A percentile compares a stretch with the other conserved stretches of the same genome.
Conservation (phyloP, 306 rosid genomes). For the Prunus mongolica region DNA sequence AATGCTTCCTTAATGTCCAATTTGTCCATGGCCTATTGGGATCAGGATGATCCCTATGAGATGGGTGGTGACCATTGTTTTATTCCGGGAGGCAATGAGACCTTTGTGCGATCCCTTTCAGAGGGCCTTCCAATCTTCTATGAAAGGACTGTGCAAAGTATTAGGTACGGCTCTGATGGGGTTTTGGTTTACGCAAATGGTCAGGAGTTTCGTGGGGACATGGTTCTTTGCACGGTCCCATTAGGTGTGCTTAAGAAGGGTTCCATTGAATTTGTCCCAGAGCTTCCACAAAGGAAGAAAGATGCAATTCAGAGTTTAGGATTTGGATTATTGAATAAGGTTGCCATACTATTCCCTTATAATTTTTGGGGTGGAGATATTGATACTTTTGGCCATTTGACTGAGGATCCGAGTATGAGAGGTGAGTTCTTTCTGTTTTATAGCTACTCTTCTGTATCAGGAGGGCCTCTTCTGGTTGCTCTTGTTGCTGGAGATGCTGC, state of each 20-base stretch:
- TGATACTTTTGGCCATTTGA: slow-evolving; percentile 86
- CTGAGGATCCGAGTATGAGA: slow-evolving; percentile 77
- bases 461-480: slow-evolving; percentile 83
- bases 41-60: slow-evolving; percentile 92
- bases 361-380: slow-evolving; percentile 92
- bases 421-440: slow-evolving; percentile 89
- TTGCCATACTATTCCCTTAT: slow-evolving; percentile 73
- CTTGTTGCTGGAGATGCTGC: slow-evolving; percentile 93
- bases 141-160: slow-evolving; percentile 60
- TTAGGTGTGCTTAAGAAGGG: slow-evolving; percentile 82
- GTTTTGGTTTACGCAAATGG: slow-evolving; percentile 57
- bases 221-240: slow-evolving; percentile 82
- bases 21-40: slow-evolving; percentile 95
- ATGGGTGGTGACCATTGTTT: slow-evolving; percentile 99
- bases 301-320: slow-evolving; percentile 84
- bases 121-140: slow-evolving; percentile 85
- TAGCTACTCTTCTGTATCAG: slow-evolving; percentile 88
- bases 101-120: slow-evolving; percentile 59
- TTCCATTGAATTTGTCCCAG: slow-evolving; percentile 62
- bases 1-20: slow-evolving; percentile 84
- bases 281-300: slow-evolving; percentile 79
- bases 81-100: slow-evolving; percentile 83
- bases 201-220: slow-evolving; percentile 64
- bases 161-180: slow-evolving; percentile 74
- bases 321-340: slow-evolving; percentile 82